These are phyloP conservation scores for Globisporangium nodosum DNA, from an alignment of 352 stramenopile species.

Conservation along the genomic window DNA sequence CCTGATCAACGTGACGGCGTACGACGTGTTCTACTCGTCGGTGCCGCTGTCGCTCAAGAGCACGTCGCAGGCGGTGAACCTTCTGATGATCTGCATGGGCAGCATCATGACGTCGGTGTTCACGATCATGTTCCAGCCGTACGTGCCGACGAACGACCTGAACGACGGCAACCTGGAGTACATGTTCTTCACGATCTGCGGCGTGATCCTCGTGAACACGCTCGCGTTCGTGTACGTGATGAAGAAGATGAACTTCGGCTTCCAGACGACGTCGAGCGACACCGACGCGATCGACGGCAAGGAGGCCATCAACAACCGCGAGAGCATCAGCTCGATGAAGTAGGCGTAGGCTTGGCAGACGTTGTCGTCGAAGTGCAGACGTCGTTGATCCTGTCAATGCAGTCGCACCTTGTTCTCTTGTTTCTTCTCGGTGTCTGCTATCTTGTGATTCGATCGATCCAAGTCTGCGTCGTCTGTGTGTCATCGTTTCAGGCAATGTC, in stretches of 20 bases:
- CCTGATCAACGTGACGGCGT: slow-evolving; percentile 85
- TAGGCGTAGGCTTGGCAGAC: too few relatives aligned
- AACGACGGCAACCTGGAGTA: slow-evolving; percentile 66
- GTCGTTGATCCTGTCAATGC: too few relatives aligned
- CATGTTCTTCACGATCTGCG: slow-evolving; percentile 57
- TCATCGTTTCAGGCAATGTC: too few relatives aligned
- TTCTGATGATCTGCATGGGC: slow-evolving; percentile 55
- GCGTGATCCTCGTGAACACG: slow-evolving; percentile 47
- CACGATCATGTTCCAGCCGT: slow-evolving; percentile 58
- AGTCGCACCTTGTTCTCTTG: too few relatives aligned
- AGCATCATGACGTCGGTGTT: slow-evolving; percentile 54
- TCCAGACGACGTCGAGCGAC: not conserved
- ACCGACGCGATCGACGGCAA: too few relatives aligned
- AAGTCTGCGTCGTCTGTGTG: too few relatives aligned
- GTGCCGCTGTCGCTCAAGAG: slow-evolving; percentile 56
- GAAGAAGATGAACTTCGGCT: slow-evolving; percentile 50
- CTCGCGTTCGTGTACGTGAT: slow-evolving; percentile 42
- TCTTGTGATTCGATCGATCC: too few relatives aligned
- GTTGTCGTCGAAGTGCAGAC: too few relatives aligned
- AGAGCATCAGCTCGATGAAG: too few relatives aligned
- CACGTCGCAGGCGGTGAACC: slow-evolving; percentile 46
- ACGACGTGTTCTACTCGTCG: slow-evolving; percentile 72
- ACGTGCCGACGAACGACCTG: slow-evolving; percentile 41
- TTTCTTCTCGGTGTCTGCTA: too few relatives aligned
- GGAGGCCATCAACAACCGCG: too few relatives aligned